Conservation (phyloP, 169 alveolate genomes). For the Plasmodium gallinaceum region DNA sequence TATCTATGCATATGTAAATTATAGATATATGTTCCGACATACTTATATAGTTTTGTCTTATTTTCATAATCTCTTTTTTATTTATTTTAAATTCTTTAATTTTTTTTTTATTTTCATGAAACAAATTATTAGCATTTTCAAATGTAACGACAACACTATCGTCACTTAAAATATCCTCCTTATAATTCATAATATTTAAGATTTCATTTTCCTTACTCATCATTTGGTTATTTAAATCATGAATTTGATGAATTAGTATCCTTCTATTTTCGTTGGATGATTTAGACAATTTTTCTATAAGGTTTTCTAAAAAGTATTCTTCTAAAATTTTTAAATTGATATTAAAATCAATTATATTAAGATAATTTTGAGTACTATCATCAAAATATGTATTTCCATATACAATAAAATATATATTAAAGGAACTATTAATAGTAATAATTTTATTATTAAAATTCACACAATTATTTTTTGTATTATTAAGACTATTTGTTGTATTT, state of each 20-base stretch:
- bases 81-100: slow-evolving; percentile 76
- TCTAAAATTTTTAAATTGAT: slow-evolving; percentile 58
- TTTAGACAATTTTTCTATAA: slow-evolving; percentile 49
- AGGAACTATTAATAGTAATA: slow-evolving; percentile 20
- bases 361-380: slow-evolving; percentile 48
- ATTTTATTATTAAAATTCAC: slow-evolving; percentile 70
- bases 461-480: slow-evolving; percentile 19
- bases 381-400: slow-evolving; percentile 40
- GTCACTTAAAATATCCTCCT: slow-evolving; percentile 67
- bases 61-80: slow-evolving; percentile 60
- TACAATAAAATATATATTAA: slow-evolving; percentile 63
- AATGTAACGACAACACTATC: slow-evolving; percentile 55
- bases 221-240: slow-evolving; percentile 51
- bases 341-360: slow-evolving; percentile 59
- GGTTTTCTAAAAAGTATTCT: slow-evolving; percentile 53
- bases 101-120: slow-evolving; percentile 66
- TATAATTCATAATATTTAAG: slow-evolving; percentile 56
- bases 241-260: slow-evolving; percentile 45
- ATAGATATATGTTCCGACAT: slow-evolving; percentile 61
- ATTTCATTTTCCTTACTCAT: slow-evolving; percentile 45
- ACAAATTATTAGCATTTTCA: slow-evolving; percentile 52
- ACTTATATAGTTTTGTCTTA: slow-evolving; percentile 62
- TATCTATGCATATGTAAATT: slow-evolving; percentile 44
- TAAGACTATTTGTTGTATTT: neutral
- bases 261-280: slow-evolving; percentile 31